Evolutionary conservation across 257 asterid genomes (phyloP).

Genomic region (Salvia miltiorrhiza): DNA sequence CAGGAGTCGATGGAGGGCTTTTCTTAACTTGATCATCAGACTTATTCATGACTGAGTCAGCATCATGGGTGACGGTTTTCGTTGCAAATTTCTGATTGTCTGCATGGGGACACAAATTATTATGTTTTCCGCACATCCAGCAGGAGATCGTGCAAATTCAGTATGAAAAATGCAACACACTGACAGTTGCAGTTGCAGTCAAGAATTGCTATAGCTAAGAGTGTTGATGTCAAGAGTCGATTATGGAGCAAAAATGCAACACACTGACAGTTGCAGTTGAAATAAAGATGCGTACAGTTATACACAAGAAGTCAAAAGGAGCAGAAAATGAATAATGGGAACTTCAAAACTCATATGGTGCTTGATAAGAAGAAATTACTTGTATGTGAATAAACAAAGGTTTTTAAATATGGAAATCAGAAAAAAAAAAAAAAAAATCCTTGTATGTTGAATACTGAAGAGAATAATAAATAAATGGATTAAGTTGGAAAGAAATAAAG

Average conservation of each 20-base stretch:
- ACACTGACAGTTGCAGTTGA: too few relatives aligned
- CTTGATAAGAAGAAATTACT: background rate
- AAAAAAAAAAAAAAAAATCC: background rate
- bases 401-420: background rate
- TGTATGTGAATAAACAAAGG: background rate
- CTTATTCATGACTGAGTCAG: slow-evolving; percentile 34
- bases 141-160: background rate
- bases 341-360: background rate
- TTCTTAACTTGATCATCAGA: slow-evolving; percentile 50
- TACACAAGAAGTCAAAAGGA: background rate
- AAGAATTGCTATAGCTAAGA: slow-evolving; percentile 4
- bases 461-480: background rate
- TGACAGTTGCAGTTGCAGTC: too few relatives aligned
- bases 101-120: slow-evolving; percentile 23
- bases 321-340: background rate
- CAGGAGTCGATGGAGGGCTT: slow-evolving; percentile 80
- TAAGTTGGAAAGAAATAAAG: background rate
- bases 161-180: background rate
- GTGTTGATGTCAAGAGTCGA: background rate
- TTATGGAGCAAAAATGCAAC: background rate
- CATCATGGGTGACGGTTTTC: slow-evolving; percentile 36
- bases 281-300: background rate
- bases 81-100: slow-evolving; percentile 39
- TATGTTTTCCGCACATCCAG: background rate
- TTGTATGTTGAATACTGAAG: background rate